phyloP scores from a whole-genome alignment of 2,329 filamentous ascomycete species.

The Colletotrichum theobromicola region DNA sequence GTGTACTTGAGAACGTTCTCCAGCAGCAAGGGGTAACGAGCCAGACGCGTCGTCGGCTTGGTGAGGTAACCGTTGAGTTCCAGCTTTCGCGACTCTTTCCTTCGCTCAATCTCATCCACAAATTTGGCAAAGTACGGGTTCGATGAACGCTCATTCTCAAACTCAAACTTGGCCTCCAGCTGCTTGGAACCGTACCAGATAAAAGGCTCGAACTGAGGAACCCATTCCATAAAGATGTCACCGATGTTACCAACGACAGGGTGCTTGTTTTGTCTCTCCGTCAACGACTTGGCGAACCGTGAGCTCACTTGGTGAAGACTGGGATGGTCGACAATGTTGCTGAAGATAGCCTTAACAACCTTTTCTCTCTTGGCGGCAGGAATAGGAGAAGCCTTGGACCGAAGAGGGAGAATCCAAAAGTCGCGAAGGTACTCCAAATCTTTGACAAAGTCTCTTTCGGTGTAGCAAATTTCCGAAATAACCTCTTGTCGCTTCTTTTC shows the following conservation, averaged over 20 bases:
- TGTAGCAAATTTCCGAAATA: conserved; percentile 98
- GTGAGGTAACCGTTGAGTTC: conserved; percentile 98
- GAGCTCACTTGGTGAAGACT: conserved; percentile 90
- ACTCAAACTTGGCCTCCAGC: conserved; percentile 95
- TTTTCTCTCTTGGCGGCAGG: conserved; percentile 86
- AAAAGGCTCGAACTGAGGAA: conserved; percentile 92
- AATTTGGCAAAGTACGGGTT: conserved; percentile 89
- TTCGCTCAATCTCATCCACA: conserved; percentile 93
- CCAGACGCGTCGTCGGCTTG: conserved; percentile 94
- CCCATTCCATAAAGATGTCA: conserved; percentile 92
- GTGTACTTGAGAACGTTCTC: conserved; percentile 94
- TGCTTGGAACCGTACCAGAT: conserved; percentile 97
- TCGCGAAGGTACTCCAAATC: conserved; percentile 96
- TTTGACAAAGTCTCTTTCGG: conserved; percentile 98
- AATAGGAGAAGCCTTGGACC: conserved; percentile 83
- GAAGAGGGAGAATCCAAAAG: conserved; percentile 96
- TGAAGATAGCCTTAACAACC: conserved; percentile 93
- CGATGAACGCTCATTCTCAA: conserved; percentile 90
- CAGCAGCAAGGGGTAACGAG: conserved; percentile 88
- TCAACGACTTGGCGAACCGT: conserved; percentile 84
- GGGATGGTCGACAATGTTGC: conserved; percentile 85
- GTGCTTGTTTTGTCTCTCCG: conserved; percentile 86
- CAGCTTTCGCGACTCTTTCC: conserved; percentile 95
- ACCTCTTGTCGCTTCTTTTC: conserved; percentile 99
- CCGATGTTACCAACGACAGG: conserved; percentile 89